A percentile compares a stretch with the other conserved stretches of the same genome.
These are phyloP conservation scores for Coemansia sp. DNA, from an alignment of 192 early-diverging fungal genomes.

Conservation along the genomic window DNA sequence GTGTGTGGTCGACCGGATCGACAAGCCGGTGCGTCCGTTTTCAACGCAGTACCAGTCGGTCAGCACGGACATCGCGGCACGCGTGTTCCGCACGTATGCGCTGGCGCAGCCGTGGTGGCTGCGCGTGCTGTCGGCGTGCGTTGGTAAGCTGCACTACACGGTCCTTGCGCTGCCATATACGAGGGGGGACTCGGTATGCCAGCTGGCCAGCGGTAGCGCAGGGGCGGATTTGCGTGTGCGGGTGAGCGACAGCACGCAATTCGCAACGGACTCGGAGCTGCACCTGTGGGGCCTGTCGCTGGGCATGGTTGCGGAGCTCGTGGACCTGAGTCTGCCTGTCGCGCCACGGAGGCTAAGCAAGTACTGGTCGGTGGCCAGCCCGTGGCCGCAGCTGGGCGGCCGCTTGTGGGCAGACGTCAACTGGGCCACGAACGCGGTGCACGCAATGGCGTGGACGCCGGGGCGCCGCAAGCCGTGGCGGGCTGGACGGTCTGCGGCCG, in stretches of 20 bases:
- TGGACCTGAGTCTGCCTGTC: slow-evolving; percentile 31
- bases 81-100: slow-evolving; percentile 7
- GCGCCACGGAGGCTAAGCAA: not conserved
- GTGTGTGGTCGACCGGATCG: slow-evolving; percentile 14
- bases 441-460: slow-evolving; percentile 15
- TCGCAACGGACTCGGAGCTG: slow-evolving; percentile 27
- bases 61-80: slow-evolving; percentile 11
- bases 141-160: slow-evolving; percentile 25
- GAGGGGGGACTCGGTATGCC: slow-evolving; percentile 1
- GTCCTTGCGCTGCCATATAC: slow-evolving; percentile 21
- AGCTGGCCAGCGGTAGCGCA: no score
- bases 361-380: slow-evolving; percentile 29
- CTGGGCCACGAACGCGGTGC: slow-evolving; percentile 8
- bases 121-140: slow-evolving; percentile 1
- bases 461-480: slow-evolving; percentile 32
- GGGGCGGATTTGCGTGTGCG: no score
- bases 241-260: slow-evolving; percentile 2
- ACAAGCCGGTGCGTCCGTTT: slow-evolving; percentile 11
- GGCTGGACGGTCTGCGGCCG: not conserved
- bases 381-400: slow-evolving; percentile 41
- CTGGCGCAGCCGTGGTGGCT: slow-evolving; percentile 15
- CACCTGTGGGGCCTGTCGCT: slow-evolving; percentile 49
- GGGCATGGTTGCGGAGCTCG: slow-evolving; percentile 24
- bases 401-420: slow-evolving; percentile 39
- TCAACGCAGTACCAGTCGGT: slow-evolving; percentile 4